phyloP scores from a whole-genome alignment of 106 monocot species.

The Phalaenopsis aphrodite region DNA sequence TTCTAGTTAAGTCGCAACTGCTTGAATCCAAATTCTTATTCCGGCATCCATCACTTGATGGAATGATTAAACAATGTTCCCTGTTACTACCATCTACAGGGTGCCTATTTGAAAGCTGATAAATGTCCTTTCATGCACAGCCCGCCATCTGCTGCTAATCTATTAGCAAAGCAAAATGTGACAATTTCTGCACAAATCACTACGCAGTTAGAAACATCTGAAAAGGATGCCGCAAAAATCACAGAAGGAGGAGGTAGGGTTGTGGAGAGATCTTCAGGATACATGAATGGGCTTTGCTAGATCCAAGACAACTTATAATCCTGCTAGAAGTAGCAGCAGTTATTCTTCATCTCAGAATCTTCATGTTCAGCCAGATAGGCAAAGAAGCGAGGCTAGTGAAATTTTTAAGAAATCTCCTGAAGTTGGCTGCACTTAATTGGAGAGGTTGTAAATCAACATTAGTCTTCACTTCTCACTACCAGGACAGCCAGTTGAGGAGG shows the following conservation, averaged over 20 bases:
- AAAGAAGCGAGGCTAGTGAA: not conserved
- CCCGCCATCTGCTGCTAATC: conserved; percentile 5
- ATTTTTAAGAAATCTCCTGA: not conserved
- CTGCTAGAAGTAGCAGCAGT: not conserved
- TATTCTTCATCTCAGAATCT: not conserved
- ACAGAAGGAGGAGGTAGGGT: conserved; percentile 1
- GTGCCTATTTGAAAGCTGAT: conserved; percentile 47
- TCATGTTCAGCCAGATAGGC: not conserved
- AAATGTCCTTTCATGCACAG: conserved; percentile 46
- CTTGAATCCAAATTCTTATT: conserved; percentile 71
- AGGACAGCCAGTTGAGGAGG: conserved; percentile 45
- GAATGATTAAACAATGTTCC: conserved; percentile 37
- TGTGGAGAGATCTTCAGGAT: not conserved
- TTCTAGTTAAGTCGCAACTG: conserved; percentile 76
- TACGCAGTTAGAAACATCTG: conserved; percentile 2
- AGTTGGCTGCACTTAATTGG: not conserved
- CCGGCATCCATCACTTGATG: conserved; percentile 37
- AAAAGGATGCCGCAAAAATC: conserved; percentile 20
- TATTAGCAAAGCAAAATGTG: not conserved
- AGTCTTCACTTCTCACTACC: conserved; percentile 25
- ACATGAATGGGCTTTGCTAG: conserved; percentile 1
- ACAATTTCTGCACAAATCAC: conserved; percentile 17
- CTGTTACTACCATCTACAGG: conserved; percentile 51
- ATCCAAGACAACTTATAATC: conserved; percentile 2
- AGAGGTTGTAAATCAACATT: conserved; percentile 1